Base-by-base conservation (phyloP, 805 yeast species). In the Starmerella tilneyi region DNA sequence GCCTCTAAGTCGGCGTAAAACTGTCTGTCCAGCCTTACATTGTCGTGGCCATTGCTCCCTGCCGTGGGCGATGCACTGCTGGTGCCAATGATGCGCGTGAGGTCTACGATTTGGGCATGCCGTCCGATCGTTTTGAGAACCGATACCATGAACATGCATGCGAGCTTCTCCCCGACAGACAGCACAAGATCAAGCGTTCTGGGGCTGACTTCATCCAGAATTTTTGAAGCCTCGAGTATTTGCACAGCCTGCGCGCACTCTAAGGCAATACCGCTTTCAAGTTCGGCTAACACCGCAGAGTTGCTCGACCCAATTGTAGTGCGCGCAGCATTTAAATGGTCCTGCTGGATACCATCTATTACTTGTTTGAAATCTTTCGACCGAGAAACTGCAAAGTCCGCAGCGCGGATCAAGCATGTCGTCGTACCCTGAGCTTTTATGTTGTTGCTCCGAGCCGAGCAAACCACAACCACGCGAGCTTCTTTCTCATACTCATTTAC, bases 351-450 rank as follows among this genome's bases (percentile, higher is more conserved):
- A 34, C 76, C 69, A n/a, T 76, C 70, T 43, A 92, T 72, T 15
- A 83, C 66, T 13, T 70, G 57, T 40, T 66, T 64, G 60, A 73
- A 85, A 46, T 60, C 54, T 21, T 44, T 45, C 8, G 41, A 27
- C 21, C 54, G 46, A 7, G 49, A 33, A 17, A 66, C 54, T 1
- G 70, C 69, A 24, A 44, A 50, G 47, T 88, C 96, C 15, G 96
- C 89, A n/a, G 96, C 84, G 34, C 72, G 65, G 32, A 92, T 64
- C 20, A 92, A 70, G 53, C 97, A 68, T 3, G 94, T 81, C 5
- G 98, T 92, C 36, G 98, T 92, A 42, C 98, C 98, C 62, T 89
- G 96, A 19, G 84, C 77, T 61, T 92, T 92, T 31, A 94, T 81
- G 50, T 82, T 74, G 1, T 95, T 78, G 12, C 96, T 84, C 54